A percentile compares a stretch with the other conserved stretches of the same genome.
Conservation (phyloP, 2,329 filamentous ascomycete species). For the Sporothrix schenckii region DNA sequence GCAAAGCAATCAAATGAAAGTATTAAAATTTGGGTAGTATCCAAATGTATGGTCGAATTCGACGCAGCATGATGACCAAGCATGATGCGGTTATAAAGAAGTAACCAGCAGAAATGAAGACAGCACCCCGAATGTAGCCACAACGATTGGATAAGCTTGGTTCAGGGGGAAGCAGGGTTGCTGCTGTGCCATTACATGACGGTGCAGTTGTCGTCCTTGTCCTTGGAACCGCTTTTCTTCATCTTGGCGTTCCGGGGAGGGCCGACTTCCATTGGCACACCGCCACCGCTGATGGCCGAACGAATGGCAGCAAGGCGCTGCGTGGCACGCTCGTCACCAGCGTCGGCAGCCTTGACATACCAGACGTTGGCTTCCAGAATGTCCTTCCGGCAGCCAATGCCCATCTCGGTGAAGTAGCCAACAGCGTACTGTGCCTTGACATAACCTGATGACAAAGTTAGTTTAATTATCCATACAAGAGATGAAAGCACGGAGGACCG, state of each 20-base stretch:
- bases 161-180: neutral
- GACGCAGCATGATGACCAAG: neutral
- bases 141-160: neutral
- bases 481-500: neutral
- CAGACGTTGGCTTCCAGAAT: conserved; percentile 96
- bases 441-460: conserved; percentile 52
- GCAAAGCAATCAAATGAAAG: neutral
- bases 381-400: conserved; percentile 91
- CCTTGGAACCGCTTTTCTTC: conserved; percentile 51
- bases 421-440: conserved; percentile 88
- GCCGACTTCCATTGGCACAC: conserved; percentile 60
- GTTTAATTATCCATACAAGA: neutral
- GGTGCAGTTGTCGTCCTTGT: conserved; percentile 59
- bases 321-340: conserved; percentile 86
- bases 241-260: conserved; percentile 57
- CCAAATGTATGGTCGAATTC: conserved; percentile 1
- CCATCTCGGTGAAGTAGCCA: conserved; percentile 98
- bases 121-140: neutral
- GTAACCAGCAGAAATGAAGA: conserved; percentile 1
- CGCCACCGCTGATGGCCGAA: conserved; percentile 70
- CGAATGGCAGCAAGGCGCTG: conserved; percentile 84
- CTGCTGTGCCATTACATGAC: conserved; percentile 53
- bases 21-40: conserved; percentile 10
- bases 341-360: conserved; percentile 94
- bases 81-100: conserved; percentile 17